Conservation (phyloP, 2,329 filamentous ascomycete genomes). For the Calonectria montana region DNA sequence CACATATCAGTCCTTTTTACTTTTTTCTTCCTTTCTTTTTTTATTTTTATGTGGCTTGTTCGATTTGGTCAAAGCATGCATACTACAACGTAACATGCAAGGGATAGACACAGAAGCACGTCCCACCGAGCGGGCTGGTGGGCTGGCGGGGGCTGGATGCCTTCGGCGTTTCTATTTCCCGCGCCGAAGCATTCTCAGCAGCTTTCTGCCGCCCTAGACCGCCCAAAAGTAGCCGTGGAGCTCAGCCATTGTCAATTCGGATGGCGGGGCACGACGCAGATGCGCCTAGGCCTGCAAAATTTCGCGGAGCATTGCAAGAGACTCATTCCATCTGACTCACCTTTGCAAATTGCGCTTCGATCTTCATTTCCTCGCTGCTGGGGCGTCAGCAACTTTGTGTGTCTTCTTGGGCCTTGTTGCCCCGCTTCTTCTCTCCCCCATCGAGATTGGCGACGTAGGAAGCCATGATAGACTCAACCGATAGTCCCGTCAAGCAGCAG, state of each 20-base stretch:
- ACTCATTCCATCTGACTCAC: constrained; percentile 3
- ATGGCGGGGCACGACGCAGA: constrained; percentile 7
- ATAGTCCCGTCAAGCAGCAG: constrained; percentile 78
- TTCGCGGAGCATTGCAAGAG: not conserved
- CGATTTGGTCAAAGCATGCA: not conserved
- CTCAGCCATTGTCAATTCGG: constrained; percentile 5
- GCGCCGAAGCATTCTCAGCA: not conserved
- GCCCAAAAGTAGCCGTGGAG: constrained; percentile 7
- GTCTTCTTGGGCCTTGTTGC: not conserved
- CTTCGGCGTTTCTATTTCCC: not conserved
- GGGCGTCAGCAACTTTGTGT: not conserved
- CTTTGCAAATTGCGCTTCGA: not conserved
- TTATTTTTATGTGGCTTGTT: not conserved
- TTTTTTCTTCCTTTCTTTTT: not conserved
- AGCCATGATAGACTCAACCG: constrained; percentile 28
- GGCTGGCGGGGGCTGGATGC: not conserved
- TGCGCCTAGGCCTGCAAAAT: constrained; percentile 10
- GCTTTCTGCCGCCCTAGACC: not conserved
- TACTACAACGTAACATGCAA: not conserved
- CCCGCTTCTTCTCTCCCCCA: not conserved
- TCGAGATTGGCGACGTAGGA: constrained; percentile 1
- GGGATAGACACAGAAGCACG: not conserved
- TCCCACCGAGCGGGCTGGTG: not conserved
- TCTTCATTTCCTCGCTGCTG: not conserved
- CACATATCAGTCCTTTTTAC: not conserved